These are phyloP conservation scores for Nicotiana benthamiana DNA, from an alignment of 257 asterid genomes.

Conservation along the genomic window DNA sequence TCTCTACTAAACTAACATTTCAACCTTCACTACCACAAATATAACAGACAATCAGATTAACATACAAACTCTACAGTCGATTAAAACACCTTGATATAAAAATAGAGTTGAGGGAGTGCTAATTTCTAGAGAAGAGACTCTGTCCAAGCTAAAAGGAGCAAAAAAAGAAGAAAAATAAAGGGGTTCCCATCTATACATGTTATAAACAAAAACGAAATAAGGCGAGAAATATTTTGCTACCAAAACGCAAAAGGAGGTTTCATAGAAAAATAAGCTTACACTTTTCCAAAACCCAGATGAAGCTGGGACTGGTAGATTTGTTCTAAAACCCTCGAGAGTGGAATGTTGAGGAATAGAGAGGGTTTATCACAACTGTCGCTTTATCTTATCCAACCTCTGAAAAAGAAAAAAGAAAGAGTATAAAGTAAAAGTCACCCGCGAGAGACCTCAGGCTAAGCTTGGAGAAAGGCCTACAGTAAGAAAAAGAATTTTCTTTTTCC, in stretches of 20 bases:
- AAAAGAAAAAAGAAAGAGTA: not conserved
- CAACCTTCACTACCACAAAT: not conserved
- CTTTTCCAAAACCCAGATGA: not conserved
- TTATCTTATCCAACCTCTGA: not conserved
- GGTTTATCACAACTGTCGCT: not conserved
- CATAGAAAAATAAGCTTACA: not conserved
- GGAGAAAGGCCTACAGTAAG: too few species aligned
- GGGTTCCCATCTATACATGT: not conserved
- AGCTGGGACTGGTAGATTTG: not conserved
- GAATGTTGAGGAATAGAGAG: not conserved
- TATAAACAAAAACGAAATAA: not conserved
- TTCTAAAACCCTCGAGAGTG: not conserved
- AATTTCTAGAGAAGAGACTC: not conserved
- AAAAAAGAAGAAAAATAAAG: not conserved
- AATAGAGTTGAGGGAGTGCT: too few species aligned
- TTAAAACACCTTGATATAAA: not conserved
- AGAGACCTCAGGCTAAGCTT: too few species aligned
- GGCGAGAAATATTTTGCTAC: not conserved
- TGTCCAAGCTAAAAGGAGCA: not conserved
- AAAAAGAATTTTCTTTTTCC: too few species aligned
- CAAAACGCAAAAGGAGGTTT: not conserved
- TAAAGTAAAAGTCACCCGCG: too few species aligned
- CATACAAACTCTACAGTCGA: not conserved
- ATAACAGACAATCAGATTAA: not conserved
- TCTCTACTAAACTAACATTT: not conserved